Evolutionary conservation across 352 stramenopile species (phyloP).

Genomic region (Globisporangium takayamanum): DNA sequence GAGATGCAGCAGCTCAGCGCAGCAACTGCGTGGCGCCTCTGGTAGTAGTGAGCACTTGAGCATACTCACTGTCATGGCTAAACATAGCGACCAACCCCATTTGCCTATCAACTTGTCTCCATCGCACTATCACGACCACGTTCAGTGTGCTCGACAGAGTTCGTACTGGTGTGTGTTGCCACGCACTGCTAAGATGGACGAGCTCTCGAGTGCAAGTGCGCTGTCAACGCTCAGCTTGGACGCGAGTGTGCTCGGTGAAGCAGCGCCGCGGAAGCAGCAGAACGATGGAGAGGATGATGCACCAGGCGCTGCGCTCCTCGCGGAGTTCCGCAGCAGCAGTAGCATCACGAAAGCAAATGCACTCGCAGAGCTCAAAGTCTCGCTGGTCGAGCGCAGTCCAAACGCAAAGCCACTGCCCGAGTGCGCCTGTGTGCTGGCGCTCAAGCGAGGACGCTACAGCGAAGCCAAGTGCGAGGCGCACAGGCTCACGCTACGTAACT

Average conservation of each 20-base stretch:
- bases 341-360: not conserved
- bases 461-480: conserved; percentile 47
- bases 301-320: conserved; percentile 5
- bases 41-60: not conserved
- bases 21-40: conserved; percentile 7
- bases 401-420: conserved; percentile 18
- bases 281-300: conserved; percentile 1
- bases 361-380: conserved; percentile 22
- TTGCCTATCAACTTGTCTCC: not conserved
- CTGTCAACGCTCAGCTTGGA: not conserved
- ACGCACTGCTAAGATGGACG: not conserved
- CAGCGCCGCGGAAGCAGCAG: not conserved
- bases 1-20: conserved; percentile 7
- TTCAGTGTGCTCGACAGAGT: no score
- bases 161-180: not conserved
- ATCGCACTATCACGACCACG: no score
- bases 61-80: not conserved
- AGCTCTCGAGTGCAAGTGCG: not conserved
- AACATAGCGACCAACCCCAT: not conserved
- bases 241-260: not conserved
- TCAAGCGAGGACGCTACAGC: conserved; percentile 46
- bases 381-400: conserved; percentile 13
- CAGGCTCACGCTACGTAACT: conserved; percentile 53
- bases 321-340: conserved; percentile 4
- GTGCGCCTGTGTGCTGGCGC: conserved; percentile 34